Percentiles rank a stretch among this genome's conserved stretches.
These are phyloP conservation scores for Paramecium octaurelia DNA, from an alignment of 73 alveolate species.

Conservation along the genomic window DNA sequence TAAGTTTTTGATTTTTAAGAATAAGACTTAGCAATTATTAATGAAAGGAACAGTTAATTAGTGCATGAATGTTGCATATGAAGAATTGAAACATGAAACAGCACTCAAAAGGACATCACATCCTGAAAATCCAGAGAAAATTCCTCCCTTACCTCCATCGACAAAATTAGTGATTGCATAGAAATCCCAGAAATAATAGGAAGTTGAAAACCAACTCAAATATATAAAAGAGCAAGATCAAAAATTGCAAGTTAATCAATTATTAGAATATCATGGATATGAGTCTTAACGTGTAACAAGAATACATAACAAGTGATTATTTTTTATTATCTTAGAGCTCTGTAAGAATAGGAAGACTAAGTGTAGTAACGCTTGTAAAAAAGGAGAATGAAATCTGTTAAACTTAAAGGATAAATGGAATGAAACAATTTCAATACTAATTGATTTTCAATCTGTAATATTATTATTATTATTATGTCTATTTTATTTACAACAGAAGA, in stretches of 20 bases:
- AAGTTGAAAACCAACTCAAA: neutral
- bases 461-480: neutral
- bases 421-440: neutral
- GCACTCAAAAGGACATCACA: neutral
- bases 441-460: neutral
- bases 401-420: neutral
- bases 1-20: slow-evolving; percentile 57
- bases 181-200: neutral
- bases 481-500: slow-evolving; percentile 1
- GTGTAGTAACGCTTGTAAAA: neutral
- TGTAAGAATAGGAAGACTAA: neutral
- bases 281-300: neutral
- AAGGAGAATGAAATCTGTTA: slow-evolving; percentile 26
- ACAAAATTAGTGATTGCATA: neutral
- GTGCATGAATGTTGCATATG: slow-evolving; percentile 46
- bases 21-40: slow-evolving; percentile 46
- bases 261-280: slow-evolving; percentile 16
- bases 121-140: neutral
- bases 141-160: neutral
- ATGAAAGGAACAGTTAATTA: slow-evolving; percentile 38
- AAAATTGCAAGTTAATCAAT: neutral
- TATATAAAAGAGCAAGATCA: neutral
- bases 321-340: neutral
- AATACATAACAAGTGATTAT: neutral
- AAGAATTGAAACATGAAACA: neutral